These are phyloP conservation scores for Cercospora zeae-maydis DNA, from an alignment of 2,329 filamentous ascomycete genomes.

Conservation along the genomic window DNA sequence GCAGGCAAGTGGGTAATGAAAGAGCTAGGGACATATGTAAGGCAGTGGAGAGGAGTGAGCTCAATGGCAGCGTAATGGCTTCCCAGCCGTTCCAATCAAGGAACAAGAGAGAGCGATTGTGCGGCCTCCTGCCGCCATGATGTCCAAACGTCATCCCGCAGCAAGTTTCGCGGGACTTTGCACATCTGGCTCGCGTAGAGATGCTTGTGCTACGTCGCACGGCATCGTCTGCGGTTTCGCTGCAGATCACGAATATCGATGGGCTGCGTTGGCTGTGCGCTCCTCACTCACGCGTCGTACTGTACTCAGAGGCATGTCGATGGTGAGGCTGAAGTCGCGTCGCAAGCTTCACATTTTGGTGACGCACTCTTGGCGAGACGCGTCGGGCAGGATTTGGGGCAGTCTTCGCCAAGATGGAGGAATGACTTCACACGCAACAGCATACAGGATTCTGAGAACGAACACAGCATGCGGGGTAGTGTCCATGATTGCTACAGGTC, in stretches of 20 bases:
- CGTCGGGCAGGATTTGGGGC: not conserved
- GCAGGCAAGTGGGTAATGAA: not conserved
- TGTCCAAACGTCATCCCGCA: slow-evolving; percentile 8
- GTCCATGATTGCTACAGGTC: not conserved
- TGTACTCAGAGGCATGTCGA: not conserved
- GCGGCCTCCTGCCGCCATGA: slow-evolving; percentile 1
- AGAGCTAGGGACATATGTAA: not conserved
- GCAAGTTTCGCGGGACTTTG: not conserved
- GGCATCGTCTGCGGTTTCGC: not conserved
- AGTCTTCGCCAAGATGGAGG: not conserved
- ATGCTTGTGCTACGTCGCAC: not conserved
- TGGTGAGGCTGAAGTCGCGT: not conserved
- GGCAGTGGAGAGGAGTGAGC: slow-evolving; percentile 1
- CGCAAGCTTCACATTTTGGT: not conserved
- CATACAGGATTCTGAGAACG: not conserved
- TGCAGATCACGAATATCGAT: not conserved
- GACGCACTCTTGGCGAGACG: not conserved
- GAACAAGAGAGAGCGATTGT: slow-evolving; percentile 5
- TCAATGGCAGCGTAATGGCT: slow-evolving; percentile 5
- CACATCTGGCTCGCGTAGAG: slow-evolving; percentile 5
- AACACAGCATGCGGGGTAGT: not conserved
- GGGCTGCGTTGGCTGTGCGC: not conserved
- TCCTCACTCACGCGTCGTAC: not conserved
- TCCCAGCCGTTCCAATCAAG: not conserved
- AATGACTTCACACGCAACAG: not conserved